Conservation (phyloP, 129 eudicot species). For the Erigeron canadensis region DNA sequence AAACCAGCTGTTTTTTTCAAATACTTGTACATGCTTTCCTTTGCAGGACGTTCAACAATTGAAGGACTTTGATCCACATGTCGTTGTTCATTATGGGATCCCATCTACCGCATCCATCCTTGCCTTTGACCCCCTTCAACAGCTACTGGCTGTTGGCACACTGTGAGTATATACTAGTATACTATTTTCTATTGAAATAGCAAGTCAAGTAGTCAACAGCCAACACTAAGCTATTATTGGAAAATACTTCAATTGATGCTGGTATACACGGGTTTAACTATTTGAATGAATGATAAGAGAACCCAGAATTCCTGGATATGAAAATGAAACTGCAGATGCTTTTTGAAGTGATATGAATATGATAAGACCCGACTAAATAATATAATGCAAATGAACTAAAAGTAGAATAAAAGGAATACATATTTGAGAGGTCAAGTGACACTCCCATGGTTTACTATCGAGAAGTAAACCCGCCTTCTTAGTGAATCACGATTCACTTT, state of each 20-base stretch:
- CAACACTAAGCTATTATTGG: constrained; percentile 14
- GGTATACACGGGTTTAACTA: neutral
- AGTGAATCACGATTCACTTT: too few relatives aligned
- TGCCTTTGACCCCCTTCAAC: constrained; percentile 76
- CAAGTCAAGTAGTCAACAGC: neutral
- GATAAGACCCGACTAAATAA: too few relatives aligned
- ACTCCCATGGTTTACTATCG: too few relatives aligned
- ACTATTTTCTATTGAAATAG: neutral
- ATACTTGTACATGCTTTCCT: constrained; percentile 13
- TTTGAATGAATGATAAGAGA: constrained; percentile 8
- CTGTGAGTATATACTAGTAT: constrained; percentile 51
- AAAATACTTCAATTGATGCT: constrained; percentile 12
- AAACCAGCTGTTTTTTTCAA: constrained; percentile 2
- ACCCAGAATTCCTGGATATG: neutral
- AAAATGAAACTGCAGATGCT: neutral
- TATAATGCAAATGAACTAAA: too few relatives aligned
- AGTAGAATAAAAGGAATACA: too few relatives aligned
- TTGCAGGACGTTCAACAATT: constrained; percentile 27
- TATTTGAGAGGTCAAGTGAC: too few relatives aligned
- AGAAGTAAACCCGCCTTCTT: too few relatives aligned
- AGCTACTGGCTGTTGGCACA: constrained; percentile 82
- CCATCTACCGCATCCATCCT: constrained; percentile 86
- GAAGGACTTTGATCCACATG: constrained; percentile 49
- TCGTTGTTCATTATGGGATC: constrained; percentile 80
- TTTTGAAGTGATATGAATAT: neutral